A percentile compares a stretch with the other conserved stretches of the same genome.
Evolutionary conservation across 495 filamentous ascomycete genomes (phyloP).

Genomic region (Thermochaetoides thermophila): DNA sequence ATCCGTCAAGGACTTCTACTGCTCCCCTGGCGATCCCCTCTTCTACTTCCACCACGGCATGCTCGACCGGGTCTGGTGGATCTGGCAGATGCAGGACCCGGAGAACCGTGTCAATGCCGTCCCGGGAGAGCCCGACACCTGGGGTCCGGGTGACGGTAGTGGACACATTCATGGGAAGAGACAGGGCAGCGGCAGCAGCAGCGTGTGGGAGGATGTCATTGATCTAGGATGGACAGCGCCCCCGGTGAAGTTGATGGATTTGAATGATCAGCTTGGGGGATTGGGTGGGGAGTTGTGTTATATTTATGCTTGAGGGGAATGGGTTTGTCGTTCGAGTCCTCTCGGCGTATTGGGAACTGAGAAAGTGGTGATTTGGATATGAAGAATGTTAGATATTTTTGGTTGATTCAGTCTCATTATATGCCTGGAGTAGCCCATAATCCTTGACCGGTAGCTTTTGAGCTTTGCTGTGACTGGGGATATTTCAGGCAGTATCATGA

Average conservation of each 20-base stretch:
- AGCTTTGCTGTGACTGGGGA: too few relatives aligned
- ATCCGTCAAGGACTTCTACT: slow-evolving; percentile 34
- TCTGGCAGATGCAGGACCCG: slow-evolving; percentile 44
- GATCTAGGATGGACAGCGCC: slow-evolving; percentile 21
- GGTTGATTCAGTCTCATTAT: too few relatives aligned
- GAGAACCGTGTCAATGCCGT: slow-evolving; percentile 15
- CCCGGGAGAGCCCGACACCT: slow-evolving; percentile 3
- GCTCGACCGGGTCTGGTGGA: slow-evolving; percentile 56
- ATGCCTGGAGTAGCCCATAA: too few relatives aligned
- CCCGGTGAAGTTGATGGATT: slow-evolving; percentile 14
- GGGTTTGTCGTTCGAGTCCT: too few relatives aligned
- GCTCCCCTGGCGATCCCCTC: slow-evolving; percentile 46
- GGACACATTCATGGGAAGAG: slow-evolving; percentile 1
- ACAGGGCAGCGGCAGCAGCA: slow-evolving; percentile 2
- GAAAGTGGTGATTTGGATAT: too few relatives aligned
- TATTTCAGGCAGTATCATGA: too few relatives aligned
- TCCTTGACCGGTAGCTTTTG: too few relatives aligned
- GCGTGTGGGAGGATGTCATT: slow-evolving; percentile 8
- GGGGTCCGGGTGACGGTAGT: slow-evolving; percentile 5
- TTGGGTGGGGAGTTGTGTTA: slow-evolving; percentile 20
- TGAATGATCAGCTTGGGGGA: slow-evolving; percentile 14
- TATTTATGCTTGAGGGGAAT: slow-evolving; percentile 18
- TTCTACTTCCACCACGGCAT: slow-evolving; percentile 58
- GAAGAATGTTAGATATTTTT: too few relatives aligned
- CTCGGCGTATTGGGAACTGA: too few relatives aligned